Conservation (phyloP, 2,329 filamentous ascomycete species). For the Cyphellophora attinorum region DNA sequence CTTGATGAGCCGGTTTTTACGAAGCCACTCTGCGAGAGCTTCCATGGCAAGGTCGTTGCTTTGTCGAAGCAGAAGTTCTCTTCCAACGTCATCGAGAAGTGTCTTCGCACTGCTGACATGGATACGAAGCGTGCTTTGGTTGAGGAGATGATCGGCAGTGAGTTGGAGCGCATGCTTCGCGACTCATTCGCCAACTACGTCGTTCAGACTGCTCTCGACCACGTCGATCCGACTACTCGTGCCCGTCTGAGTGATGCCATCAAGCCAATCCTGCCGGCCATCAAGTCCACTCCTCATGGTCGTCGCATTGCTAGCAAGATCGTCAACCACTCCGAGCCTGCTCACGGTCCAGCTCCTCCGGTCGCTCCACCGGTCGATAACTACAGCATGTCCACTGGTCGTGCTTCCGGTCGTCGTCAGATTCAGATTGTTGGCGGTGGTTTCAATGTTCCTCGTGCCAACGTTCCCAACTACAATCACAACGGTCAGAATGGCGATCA, state of each 20-base stretch:
- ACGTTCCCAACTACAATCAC: slow-evolving; percentile 4
- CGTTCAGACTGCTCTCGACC: slow-evolving; percentile 89
- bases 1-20: slow-evolving; percentile 82
- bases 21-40: slow-evolving; percentile 73
- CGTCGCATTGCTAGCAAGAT: slow-evolving; percentile 91
- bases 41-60: slow-evolving; percentile 61
- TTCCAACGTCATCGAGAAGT: slow-evolving; percentile 98
- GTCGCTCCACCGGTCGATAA: slow-evolving; percentile 5
- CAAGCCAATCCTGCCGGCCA: slow-evolving; percentile 71
- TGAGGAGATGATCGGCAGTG: slow-evolving; percentile 64
- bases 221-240: slow-evolving; percentile 65
- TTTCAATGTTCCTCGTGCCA: slow-evolving; percentile 13
- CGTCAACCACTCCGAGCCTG: slow-evolving; percentile 40
- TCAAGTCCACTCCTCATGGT: slow-evolving; percentile 86
- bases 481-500: slow-evolving; percentile 1
- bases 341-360: slow-evolving; percentile 26
- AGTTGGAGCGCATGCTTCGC: slow-evolving; percentile 80
- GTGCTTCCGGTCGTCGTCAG: slow-evolving; percentile 17
- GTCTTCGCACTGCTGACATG: slow-evolving; percentile 70
- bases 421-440: slow-evolving; percentile 20
- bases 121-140: slow-evolving; percentile 72
- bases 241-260: slow-evolving; percentile 71
- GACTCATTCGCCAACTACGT: slow-evolving; percentile 97
- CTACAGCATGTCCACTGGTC: slow-evolving; percentile 20
- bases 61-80: slow-evolving; percentile 96